Evolutionary conservation across 768 basidiomycete species (phyloP).

Genomic region (Auricularia sp.): DNA sequence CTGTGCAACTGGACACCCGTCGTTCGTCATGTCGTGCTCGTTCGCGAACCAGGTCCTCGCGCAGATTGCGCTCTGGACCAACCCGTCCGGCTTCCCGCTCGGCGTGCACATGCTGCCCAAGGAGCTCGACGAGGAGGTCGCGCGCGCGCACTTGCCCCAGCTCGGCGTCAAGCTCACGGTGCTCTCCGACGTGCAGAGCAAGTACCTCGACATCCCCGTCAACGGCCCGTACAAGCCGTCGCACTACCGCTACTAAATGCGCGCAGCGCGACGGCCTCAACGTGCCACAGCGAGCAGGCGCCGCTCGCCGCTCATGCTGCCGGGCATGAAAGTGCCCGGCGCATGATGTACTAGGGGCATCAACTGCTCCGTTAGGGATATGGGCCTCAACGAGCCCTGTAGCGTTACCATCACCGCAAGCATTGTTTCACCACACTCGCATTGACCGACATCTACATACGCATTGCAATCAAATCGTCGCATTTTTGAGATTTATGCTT

Average conservation of each 20-base stretch:
- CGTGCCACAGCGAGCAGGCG: constrained; percentile 1
- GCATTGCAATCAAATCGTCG: not conserved
- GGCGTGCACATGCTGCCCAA: constrained; percentile 99
- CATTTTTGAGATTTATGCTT: not conserved
- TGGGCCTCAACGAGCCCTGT: constrained; percentile 5
- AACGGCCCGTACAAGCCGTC: constrained; percentile 69
- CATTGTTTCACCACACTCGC: not conserved
- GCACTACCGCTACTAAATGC: constrained; percentile 54
- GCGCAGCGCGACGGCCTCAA: constrained; percentile 4
- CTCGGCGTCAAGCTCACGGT: constrained; percentile 90
- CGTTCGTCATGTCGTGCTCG: constrained; percentile 99
- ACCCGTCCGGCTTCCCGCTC: constrained; percentile 81
- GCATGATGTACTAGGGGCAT: not conserved
- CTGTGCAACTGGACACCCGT: constrained; percentile 97
- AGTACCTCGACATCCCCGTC: constrained; percentile 84
- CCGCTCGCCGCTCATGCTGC: not conserved
- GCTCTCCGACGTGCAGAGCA: constrained; percentile 61
- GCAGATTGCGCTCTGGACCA: constrained; percentile 96
- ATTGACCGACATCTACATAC: not conserved
- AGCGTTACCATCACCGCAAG: not conserved
- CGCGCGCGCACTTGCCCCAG: constrained; percentile 84
- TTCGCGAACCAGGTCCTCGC: constrained; percentile 98
- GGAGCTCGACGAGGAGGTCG: constrained; percentile 97
- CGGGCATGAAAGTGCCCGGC: not conserved
- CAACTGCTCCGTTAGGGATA: not conserved